Conservation (phyloP, 805 yeast species). For the Teunomyces funiuensis region DNA sequence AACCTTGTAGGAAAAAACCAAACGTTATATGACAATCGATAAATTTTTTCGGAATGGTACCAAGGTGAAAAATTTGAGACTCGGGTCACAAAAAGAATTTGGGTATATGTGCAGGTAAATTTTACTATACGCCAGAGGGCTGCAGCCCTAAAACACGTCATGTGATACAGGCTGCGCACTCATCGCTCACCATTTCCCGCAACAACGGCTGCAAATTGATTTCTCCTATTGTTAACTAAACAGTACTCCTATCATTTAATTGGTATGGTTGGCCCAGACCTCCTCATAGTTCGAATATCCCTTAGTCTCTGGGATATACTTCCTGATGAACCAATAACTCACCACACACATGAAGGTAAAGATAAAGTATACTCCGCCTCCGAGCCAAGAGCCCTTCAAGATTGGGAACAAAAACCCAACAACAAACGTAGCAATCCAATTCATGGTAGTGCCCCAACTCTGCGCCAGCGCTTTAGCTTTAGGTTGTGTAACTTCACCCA, state of each 20-base stretch:
- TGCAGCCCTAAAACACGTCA: not conserved
- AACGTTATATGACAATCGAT: slow-evolving; percentile 6
- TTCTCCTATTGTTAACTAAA: not conserved
- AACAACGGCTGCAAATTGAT: slow-evolving; percentile 1
- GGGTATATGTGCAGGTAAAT: not conserved
- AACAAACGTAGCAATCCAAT: slow-evolving; percentile 86
- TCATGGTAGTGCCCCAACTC: slow-evolving; percentile 86
- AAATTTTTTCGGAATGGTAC: slow-evolving; percentile 7
- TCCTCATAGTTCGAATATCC: slow-evolving; percentile 61
- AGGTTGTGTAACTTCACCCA: slow-evolving; percentile 84
- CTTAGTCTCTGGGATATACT: slow-evolving; percentile 72
- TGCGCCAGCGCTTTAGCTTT: slow-evolving; percentile 85
- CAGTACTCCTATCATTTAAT: too few species aligned
- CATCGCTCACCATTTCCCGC: not conserved
- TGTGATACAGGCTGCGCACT: not conserved
- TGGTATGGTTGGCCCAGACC: slow-evolving; percentile 53
- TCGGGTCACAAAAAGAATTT: not conserved
- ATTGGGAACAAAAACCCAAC: slow-evolving; percentile 83
- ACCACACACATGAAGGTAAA: slow-evolving; percentile 60
- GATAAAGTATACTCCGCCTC: slow-evolving; percentile 75
- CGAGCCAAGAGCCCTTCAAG: slow-evolving; percentile 54
- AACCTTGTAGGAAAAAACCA: slow-evolving; percentile 2
- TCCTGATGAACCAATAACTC: slow-evolving; percentile 48
- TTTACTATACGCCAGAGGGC: not conserved
- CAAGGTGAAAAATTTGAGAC: slow-evolving; percentile 6